Percentiles rank a stretch among this genome's conserved stretches.
phyloP scores from a whole-genome alignment of 2,329 filamentous ascomycete species.

The Thielaviopsis ethacetica region DNA sequence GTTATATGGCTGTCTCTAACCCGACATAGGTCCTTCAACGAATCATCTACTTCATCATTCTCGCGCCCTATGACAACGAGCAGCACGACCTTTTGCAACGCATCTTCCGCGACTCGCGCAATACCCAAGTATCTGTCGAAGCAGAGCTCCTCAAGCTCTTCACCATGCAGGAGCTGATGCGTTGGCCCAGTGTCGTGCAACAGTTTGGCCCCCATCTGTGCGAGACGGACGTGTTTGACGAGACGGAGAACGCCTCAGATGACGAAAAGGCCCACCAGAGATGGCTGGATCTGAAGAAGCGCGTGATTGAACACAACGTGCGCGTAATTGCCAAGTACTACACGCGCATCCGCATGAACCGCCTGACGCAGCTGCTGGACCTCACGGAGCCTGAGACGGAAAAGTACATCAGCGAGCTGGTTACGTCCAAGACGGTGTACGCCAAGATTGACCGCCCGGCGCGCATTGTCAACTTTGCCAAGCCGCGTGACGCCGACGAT shows the following conservation, averaged over 20 bases:
- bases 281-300: constrained; percentile 92
- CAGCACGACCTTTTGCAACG: constrained; percentile 94
- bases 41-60: constrained; percentile 94
- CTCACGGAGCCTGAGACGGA: constrained; percentile 91
- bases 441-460: constrained; percentile 94
- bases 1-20: constrained; percentile 12
- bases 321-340: constrained; percentile 97
- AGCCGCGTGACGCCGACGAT: constrained; percentile 88
- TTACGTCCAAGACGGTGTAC: constrained; percentile 94
- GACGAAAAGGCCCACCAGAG: constrained; percentile 71
- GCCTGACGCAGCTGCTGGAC: constrained; percentile 80
- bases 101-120: constrained; percentile 71
- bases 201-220: constrained; percentile 79
- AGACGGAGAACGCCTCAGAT: constrained; percentile 41
- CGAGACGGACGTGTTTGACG: constrained; percentile 77
- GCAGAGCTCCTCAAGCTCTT: constrained; percentile 84
- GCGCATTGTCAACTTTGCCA: constrained; percentile 81
- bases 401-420: constrained; percentile 95
- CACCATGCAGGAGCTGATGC: constrained; percentile 91
- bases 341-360: constrained; percentile 85
- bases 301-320: constrained; percentile 98
- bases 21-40: constrained; percentile 60
- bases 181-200: constrained; percentile 86
- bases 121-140: constrained; percentile 60
- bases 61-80: constrained; percentile 95